Evolutionary conservation across 305 asterid species (phyloP), one percentile per base, ranked within the genome.

Genomic region (Withania somnifera): DNA sequence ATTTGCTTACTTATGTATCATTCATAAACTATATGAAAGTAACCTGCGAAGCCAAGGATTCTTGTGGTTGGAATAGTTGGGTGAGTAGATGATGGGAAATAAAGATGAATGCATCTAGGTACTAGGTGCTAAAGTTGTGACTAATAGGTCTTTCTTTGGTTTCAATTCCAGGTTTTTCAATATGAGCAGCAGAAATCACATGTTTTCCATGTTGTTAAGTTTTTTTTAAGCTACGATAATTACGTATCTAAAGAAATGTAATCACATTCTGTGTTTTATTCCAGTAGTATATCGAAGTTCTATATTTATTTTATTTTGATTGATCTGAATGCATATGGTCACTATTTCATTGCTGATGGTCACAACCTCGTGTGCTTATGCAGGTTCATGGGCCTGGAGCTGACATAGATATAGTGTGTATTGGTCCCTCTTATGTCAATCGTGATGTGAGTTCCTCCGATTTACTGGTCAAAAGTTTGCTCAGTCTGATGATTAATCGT

Each of bases 331-430:
- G 57, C 47, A 67, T 77, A 11, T 34, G 20, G 19, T 17, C 50
- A 17, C 68, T 77, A 3, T 51, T 30, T 77, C 53, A 1, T 77
- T 66, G 60, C 7, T 68, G 77, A 20, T 68, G 34, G 77, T 40
- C 77, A 68, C 30, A 6, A 40, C 34, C 17, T 68, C 7, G 19
- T 68, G 20, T 10, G 52, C 30, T n/a, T 38, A 15, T 63, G 71
- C 82, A 93, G 97, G 98, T 93, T 80, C 98, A 93, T 83, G 94
- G 97, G 17, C 95, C 98, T 89, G 98, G 94, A 83, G 93, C 95
- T 45, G 98, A 92, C 84, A 90, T 93, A 40, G 97, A 93, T 86
- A 90, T 97, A 40, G 87, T 93, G 86, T 93, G 97, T 86, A 81
- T 93, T 63, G 98, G 98, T 75, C 98, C 98, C 77, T 91, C 95